Conservation (phyloP, 345 rosid species). For the Cardamine resedifolia region DNA sequence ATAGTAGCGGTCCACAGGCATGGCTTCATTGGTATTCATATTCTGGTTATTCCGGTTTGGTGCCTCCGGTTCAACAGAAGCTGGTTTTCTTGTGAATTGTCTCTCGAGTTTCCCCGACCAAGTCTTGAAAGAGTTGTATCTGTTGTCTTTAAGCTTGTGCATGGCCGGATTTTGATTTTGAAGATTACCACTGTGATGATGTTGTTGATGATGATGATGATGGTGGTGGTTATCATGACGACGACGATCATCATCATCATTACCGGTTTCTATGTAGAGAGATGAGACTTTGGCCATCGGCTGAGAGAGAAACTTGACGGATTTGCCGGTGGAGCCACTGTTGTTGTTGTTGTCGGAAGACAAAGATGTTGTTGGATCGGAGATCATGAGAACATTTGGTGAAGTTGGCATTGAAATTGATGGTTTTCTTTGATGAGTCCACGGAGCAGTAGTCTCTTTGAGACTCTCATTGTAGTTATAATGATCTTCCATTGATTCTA, state of each 20-base stretch:
- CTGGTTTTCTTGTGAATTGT: slow-evolving; percentile 58
- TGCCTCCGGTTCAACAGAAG: slow-evolving; percentile 38
- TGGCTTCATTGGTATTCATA: slow-evolving; percentile 34
- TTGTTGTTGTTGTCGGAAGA: slow-evolving; percentile 23
- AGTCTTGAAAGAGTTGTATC: slow-evolving; percentile 80
- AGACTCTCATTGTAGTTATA: slow-evolving; percentile 9
- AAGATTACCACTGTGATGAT: background rate
- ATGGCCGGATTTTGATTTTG: slow-evolving; percentile 37
- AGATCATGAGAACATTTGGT: slow-evolving; percentile 36
- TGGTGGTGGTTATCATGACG: background rate
- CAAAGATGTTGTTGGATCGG: slow-evolving; percentile 31
- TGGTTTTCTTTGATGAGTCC: slow-evolving; percentile 43
- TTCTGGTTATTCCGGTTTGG: slow-evolving; percentile 7
- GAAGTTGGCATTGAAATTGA: slow-evolving; percentile 75
- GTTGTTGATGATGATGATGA: background rate
- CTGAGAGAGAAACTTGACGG: slow-evolving; percentile 56
- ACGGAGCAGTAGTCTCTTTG: slow-evolving; percentile 5
- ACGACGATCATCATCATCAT: background rate
- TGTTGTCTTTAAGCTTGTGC: slow-evolving; percentile 48
- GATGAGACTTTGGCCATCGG: slow-evolving; percentile 53
- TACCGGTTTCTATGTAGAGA: slow-evolving; percentile 24
- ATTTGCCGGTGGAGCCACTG: slow-evolving; percentile 12
- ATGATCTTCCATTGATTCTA: slow-evolving; percentile 23
- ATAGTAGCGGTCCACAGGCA: slow-evolving; percentile 73
- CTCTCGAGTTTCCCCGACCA: slow-evolving; percentile 87